Percentiles rank a stretch among this genome's conserved stretches.
phyloP scores from a whole-genome alignment of 768 basidiomycete species.

The Tricholoma saponaceum region DNA sequence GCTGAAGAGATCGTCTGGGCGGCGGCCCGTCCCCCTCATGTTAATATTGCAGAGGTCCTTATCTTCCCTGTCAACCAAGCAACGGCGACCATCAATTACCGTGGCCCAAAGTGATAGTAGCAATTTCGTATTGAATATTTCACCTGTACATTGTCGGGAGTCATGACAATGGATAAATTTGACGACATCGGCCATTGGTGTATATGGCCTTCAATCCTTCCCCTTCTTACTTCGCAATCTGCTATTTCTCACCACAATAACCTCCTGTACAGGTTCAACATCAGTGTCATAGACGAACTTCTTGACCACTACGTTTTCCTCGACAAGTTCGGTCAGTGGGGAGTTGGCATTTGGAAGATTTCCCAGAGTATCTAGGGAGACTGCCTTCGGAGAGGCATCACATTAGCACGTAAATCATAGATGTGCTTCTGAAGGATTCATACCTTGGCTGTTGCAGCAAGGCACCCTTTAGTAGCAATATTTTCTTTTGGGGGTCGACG shows the following conservation, averaged over 20 bases:
- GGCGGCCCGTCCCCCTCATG: conserved; percentile 86
- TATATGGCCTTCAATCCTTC: conserved; percentile 24
- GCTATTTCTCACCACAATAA: conserved; percentile 44
- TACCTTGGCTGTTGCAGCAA: conserved; percentile 68
- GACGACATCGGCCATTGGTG: conserved; percentile 10
- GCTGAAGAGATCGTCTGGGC: conserved; percentile 99
- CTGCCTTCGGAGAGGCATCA: conserved; percentile 33
- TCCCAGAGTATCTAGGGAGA: conserved; percentile 66
- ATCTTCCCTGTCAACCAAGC: conserved; percentile 83
- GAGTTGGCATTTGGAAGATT: conserved; percentile 59
- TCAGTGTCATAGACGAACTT: conserved; percentile 82
- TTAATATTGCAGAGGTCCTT: conserved; percentile 82
- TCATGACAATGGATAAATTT: conserved; percentile 11
- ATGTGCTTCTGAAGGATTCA: conserved; percentile 7
- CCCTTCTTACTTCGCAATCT: conserved; percentile 53
- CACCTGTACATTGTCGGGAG: neutral
- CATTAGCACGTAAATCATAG: conserved; percentile 5
- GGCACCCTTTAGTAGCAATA: conserved; percentile 53
- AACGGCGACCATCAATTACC: conserved; percentile 57
- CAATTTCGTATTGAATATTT: conserved; percentile 8
- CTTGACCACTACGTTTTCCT: conserved; percentile 69
- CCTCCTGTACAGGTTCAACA: conserved; percentile 29
- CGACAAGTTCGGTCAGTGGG: conserved; percentile 52
- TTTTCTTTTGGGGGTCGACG: conserved; percentile 39
- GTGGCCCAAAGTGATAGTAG: conserved; percentile 32